Base-by-base conservation (phyloP, 257 asterid species). In the Apocynum venetum region DNA sequence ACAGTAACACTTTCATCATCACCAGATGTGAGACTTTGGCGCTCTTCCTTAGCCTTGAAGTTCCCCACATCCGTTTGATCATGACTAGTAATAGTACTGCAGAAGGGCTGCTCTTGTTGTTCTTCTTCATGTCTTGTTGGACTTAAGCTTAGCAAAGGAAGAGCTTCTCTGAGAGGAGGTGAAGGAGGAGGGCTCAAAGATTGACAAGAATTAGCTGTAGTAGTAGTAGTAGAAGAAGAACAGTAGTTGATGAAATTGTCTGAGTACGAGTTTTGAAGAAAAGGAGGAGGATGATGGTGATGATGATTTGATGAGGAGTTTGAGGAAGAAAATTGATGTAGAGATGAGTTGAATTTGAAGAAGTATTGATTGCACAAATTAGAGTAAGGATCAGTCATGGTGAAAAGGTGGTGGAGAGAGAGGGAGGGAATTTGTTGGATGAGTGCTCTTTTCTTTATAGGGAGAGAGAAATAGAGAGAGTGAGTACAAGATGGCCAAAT, bases 1-100 rank as follows among this genome's bases (percentile, higher is more conserved):
- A 93, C 91, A 7, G 95, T 89, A 55, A 88, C 98, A 65, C 83
- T 89, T 48, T 73, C 78, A 53, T 74, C 81, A 20, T 49, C 79
- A 35, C 36, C 53, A 14, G 79, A 73, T 3, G 66, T 51, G 11
- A 74, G 75, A 72, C 52, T 77, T 47, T 74, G 82, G 74, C 6
- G 8, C 31, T 57, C 64, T 71, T 76, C 77, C 57, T 82, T 73
- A 25, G 65, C 78, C 31, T 25, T 25, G 31, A 25, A 25, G 31
- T 25, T 25, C 31, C 31, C 31, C 31, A 25, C 31, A 25, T 25
- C 31, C 31, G 31, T 25, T 25, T 25, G 31, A 25, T 25, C 31
- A 25, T 25, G 31, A 25, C 0, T 44, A 60, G 6, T 65, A 68
- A 11, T 35, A n/a, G 1, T 47, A 25, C 41, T 52, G 78, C 75